Conservation (phyloP, 2,329 filamentous ascomycete species). For the Fusarium poae region DNA sequence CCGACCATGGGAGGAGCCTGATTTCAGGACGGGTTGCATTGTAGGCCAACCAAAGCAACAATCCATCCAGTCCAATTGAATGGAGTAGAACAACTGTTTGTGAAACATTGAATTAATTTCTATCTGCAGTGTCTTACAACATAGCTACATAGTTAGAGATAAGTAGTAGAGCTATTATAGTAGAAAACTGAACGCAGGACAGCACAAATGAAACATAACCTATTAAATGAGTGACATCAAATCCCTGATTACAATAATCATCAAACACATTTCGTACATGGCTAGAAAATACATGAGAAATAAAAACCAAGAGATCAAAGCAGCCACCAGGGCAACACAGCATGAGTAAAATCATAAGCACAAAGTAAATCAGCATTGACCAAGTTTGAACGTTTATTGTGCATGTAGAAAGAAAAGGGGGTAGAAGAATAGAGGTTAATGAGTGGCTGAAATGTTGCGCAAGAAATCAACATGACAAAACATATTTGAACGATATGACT, state of each 20-base stretch:
- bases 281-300: not conserved
- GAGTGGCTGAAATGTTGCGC: not conserved
- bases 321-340: no score
- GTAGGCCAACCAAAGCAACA: not conserved
- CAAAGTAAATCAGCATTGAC: not conserved
- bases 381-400: not conserved
- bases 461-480: not conserved
- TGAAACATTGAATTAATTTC: not conserved
- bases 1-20: constrained; percentile 11
- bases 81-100: not conserved
- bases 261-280: not conserved
- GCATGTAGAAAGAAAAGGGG: not conserved
- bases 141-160: not conserved
- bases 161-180: not conserved
- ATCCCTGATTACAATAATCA: not conserved
- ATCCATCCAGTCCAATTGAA: not conserved
- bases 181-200: not conserved
- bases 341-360: not conserved
- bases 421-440: not conserved
- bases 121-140: not conserved
- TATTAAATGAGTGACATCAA: not conserved
- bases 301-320: not conserved
- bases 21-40: not conserved
- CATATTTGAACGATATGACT: not conserved
- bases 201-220: constrained; percentile 1